Percentiles rank a stretch among this genome's conserved stretches.
Evolutionary conservation across 139 green algal genomes (phyloP).

Genomic region (Chlorella ohadii): DNA sequence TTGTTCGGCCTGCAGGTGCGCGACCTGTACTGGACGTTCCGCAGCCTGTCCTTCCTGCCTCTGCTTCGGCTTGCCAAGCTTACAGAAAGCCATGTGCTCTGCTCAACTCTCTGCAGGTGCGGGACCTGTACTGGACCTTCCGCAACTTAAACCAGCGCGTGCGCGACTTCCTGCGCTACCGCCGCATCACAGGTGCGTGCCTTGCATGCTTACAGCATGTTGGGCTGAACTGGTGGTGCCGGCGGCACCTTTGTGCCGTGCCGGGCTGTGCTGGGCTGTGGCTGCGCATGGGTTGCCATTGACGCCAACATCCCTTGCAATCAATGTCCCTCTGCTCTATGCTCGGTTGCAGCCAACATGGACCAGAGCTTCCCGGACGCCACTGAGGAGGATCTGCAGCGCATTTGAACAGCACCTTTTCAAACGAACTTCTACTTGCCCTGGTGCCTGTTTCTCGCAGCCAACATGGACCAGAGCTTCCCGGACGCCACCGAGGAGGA

Average conservation of each 20-base stretch:
- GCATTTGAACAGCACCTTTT: too few relatives aligned
- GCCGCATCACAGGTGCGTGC: slow-evolving; percentile 60
- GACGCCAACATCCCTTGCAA: too few relatives aligned
- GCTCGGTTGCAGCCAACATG: background rate
- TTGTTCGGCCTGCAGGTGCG: too few relatives aligned
- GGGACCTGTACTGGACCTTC: slow-evolving; percentile 97
- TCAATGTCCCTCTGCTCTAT: background rate
- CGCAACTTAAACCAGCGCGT: slow-evolving; percentile 93
- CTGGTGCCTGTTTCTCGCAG: slow-evolving; percentile 31
- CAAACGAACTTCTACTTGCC: too few relatives aligned
- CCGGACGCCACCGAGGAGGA: slow-evolving; percentile 90
- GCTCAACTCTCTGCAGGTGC: slow-evolving; percentile 53
- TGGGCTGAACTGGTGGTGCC: too few relatives aligned
- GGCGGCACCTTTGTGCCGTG: too few relatives aligned
- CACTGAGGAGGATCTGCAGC: slow-evolving; percentile 85
- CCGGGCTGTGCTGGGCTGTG: too few relatives aligned
- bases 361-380: slow-evolving; percentile 85
- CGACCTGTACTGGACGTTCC: too few relatives aligned
- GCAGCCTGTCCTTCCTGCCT: too few relatives aligned
- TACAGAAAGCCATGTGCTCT: too few relatives aligned
- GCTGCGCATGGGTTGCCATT: too few relatives aligned
- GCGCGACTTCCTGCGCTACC: slow-evolving; percentile 94
- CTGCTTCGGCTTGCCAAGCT: too few relatives aligned
- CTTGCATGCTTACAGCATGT: background rate
- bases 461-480: slow-evolving; percentile 94